Conservation (phyloP, 345 rosid species). For the Sonneratia alba region DNA sequence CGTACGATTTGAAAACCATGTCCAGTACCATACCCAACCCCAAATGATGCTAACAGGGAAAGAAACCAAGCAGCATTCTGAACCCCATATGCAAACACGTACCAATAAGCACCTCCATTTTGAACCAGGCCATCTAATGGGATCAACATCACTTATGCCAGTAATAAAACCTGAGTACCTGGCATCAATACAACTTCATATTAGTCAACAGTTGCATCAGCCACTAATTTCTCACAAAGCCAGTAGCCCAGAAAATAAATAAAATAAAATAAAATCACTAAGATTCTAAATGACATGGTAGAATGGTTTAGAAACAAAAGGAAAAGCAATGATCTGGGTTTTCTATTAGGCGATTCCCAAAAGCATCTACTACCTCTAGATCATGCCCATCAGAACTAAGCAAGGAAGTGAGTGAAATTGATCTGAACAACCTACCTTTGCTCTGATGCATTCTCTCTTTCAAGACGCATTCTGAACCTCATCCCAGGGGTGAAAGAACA, state of each 20-base stretch:
- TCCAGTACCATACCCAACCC: background rate
- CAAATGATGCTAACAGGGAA: background rate
- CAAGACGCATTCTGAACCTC: conserved; percentile 79
- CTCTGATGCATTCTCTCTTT: conserved; percentile 86
- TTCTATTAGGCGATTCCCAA: background rate
- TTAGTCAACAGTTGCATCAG: background rate
- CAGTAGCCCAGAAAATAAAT: no score
- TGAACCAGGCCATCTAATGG: conserved; percentile 84
- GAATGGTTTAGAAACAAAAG: background rate
- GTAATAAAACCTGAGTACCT: conserved; percentile 75
- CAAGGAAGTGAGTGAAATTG: background rate
- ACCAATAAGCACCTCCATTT: conserved; percentile 95
- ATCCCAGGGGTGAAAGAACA: conserved; percentile 62
- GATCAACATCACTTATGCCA: conserved; percentile 76
- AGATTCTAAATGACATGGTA: background rate
- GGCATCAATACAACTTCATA: conserved; percentile 2
- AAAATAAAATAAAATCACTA: no score
- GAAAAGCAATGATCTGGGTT: background rate
- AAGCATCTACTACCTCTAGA: background rate
- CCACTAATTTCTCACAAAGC: background rate
- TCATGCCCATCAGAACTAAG: background rate
- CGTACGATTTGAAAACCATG: background rate
- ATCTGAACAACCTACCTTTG: conserved; percentile 43
- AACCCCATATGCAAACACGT: conserved; percentile 6
- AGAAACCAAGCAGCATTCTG: background rate